These are phyloP conservation scores for Fusarium proliferatum DNA, from an alignment of 2,329 filamentous ascomycete genomes.

Conservation along the genomic window DNA sequence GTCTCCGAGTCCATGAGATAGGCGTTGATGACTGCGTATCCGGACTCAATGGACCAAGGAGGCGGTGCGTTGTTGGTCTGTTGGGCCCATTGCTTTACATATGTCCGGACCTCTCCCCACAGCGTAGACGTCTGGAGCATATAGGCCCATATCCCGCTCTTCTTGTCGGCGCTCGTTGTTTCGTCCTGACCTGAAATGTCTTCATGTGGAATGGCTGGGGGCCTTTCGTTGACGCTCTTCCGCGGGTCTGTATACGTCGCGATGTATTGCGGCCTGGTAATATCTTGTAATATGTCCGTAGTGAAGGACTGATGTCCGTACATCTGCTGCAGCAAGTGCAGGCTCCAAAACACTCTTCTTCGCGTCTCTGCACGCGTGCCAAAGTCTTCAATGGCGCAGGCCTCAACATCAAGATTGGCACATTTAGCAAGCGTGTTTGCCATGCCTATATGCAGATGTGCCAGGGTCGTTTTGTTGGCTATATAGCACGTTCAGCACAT, in stretches of 20 bases:
- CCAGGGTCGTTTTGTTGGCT: background rate
- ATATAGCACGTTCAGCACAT: background rate
- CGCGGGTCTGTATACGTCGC: background rate
- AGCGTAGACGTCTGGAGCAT: background rate
- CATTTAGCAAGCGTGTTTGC: background rate
- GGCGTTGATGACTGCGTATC: background rate
- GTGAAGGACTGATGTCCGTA: background rate
- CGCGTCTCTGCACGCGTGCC: background rate
- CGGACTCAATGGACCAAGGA: conserved; percentile 1
- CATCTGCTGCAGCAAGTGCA: background rate
- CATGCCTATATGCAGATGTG: background rate
- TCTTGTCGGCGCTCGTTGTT: background rate
- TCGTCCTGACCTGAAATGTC: background rate
- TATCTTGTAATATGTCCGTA: background rate
- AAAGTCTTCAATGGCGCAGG: background rate
- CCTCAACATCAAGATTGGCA: background rate
- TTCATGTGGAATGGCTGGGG: background rate
- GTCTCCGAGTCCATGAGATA: conserved; percentile 3
- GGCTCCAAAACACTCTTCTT: background rate
- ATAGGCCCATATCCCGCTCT: background rate
- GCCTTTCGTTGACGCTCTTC: background rate
- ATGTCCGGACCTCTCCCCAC: background rate
- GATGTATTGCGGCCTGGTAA: background rate
- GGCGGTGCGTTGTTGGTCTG: background rate
- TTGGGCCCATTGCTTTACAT: conserved; percentile 1